A percentile compares a stretch with the other conserved stretches of the same genome.
Conservation (phyloP, 176 grass and related monocot genomes). For the Triticum urartu region DNA sequence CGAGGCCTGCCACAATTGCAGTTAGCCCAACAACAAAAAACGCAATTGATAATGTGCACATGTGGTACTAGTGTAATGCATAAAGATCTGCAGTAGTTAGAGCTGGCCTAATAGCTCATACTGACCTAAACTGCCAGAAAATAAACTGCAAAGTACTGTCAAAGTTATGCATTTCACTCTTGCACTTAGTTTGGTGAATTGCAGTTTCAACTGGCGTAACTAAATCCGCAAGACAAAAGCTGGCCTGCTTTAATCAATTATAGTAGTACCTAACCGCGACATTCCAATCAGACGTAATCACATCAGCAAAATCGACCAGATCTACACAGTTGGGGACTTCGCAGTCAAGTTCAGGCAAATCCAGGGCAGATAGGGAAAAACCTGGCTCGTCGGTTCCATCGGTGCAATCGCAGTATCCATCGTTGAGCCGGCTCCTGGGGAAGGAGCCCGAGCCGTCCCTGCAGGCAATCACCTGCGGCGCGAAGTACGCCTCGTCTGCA, state of each 20-base stretch:
- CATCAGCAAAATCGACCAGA: constrained; percentile 25
- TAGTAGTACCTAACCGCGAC: neutral
- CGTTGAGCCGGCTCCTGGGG: constrained; percentile 66
- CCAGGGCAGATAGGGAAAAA: neutral
- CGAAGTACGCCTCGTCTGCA: constrained; percentile 77
- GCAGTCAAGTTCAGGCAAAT: neutral
- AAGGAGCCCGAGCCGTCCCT: constrained; percentile 78
- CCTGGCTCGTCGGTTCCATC: constrained; percentile 94
- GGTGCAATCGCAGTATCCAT: constrained; percentile 79
- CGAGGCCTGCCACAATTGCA: neutral
- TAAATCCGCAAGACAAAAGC: neutral
- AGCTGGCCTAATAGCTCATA: neutral
- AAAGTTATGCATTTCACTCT: neutral
- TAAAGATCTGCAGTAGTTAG: neutral
- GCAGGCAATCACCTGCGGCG: constrained; percentile 67
- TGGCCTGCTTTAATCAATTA: neutral
- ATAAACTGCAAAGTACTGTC: neutral
- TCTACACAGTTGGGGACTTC: neutral
- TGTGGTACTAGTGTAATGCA: neutral
- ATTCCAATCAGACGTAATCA: constrained; percentile 7
- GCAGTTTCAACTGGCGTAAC: neutral
- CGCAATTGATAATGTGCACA: neutral
- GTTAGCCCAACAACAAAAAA: constrained; percentile 7
- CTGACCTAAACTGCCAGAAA: neutral
- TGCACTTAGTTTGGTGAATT: neutral